These are phyloP conservation scores for Apiotrichum sp. DNA, from an alignment of 1,284 basidiomycete genomes.

Conservation along the genomic window DNA sequence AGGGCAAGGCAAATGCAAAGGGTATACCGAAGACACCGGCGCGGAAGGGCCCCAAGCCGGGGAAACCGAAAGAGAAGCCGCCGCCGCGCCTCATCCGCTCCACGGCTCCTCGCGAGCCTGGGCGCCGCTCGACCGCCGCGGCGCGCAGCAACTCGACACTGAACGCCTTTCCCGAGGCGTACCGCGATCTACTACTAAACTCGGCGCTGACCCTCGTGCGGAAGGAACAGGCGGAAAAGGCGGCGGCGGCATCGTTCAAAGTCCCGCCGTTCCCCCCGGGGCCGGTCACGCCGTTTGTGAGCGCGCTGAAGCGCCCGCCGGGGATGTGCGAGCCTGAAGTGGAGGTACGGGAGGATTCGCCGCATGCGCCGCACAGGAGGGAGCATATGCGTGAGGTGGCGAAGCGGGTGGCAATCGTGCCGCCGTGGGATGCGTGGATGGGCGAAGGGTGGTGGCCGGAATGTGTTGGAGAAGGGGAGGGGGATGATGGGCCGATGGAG, in stretches of 20 bases:
- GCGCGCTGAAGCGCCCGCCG: conserved; percentile 17
- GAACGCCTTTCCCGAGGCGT: conserved; percentile 6
- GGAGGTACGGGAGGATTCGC: not conserved
- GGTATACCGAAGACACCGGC: not conserved
- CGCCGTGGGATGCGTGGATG: conserved; percentile 39
- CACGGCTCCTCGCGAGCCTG: not conserved
- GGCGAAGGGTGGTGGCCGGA: conserved; percentile 45
- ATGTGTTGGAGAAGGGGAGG: conserved; percentile 18
- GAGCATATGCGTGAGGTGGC: conserved; percentile 2
- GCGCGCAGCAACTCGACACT: conserved; percentile 3
- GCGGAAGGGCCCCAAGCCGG: not conserved
- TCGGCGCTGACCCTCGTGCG: not conserved
- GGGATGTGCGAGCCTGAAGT: not conserved
- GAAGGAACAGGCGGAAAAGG: not conserved
- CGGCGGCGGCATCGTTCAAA: not conserved
- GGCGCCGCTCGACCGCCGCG: not conserved
- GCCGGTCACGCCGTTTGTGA: conserved; percentile 25
- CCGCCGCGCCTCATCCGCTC: not conserved
- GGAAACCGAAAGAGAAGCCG: not conserved
- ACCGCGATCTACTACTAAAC: conserved; percentile 11
- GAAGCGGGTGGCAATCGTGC: conserved; percentile 5
- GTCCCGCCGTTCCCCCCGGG: conserved; percentile 22
- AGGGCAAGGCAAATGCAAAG: not conserved
- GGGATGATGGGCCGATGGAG: conserved; percentile 1
- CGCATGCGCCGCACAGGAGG: not conserved